Percentiles rank a stretch among this genome's conserved stretches.
These are phyloP conservation scores for Trichoderma semiorbis DNA, from an alignment of 2,329 filamentous ascomycete genomes.

Conservation along the genomic window DNA sequence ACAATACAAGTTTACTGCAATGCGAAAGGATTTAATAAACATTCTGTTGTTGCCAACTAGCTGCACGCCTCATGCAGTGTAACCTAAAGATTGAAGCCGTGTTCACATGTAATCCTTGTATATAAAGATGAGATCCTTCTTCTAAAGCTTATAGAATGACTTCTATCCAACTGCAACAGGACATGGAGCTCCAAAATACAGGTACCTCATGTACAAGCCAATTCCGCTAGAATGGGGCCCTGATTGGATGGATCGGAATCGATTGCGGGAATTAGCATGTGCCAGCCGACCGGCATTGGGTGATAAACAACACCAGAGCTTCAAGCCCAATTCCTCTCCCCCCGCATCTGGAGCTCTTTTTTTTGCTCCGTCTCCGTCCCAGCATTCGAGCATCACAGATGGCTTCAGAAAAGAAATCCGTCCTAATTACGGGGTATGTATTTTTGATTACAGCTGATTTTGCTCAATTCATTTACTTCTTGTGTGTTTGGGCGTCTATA, in stretches of 20 bases:
- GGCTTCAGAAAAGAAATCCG: slow-evolving; percentile 37
- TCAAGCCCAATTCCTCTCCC: background rate
- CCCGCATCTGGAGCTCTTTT: background rate
- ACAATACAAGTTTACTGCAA: background rate
- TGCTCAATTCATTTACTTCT: background rate
- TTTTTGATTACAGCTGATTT: background rate
- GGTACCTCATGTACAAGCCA: background rate
- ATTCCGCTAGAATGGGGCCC: background rate
- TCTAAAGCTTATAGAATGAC: background rate
- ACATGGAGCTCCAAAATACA: background rate
- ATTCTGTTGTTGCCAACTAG: background rate
- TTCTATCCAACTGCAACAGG: background rate
- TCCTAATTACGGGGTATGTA: slow-evolving; percentile 49
- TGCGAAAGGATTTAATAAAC: background rate
- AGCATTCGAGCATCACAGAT: slow-evolving; percentile 17
- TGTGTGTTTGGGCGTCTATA: background rate
- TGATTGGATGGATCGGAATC: background rate
- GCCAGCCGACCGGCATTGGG: background rate
- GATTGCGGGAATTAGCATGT: background rate
- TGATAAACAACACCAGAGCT: background rate
- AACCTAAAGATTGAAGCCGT: background rate
- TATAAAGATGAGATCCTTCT: background rate
- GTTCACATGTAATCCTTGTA: background rate
- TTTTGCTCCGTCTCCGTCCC: background rate
- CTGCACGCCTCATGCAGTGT: background rate